Evolutionary conservation across 1,139 yeast genomes (phyloP).

Genomic region (Hyphopichia khmerensis): DNA sequence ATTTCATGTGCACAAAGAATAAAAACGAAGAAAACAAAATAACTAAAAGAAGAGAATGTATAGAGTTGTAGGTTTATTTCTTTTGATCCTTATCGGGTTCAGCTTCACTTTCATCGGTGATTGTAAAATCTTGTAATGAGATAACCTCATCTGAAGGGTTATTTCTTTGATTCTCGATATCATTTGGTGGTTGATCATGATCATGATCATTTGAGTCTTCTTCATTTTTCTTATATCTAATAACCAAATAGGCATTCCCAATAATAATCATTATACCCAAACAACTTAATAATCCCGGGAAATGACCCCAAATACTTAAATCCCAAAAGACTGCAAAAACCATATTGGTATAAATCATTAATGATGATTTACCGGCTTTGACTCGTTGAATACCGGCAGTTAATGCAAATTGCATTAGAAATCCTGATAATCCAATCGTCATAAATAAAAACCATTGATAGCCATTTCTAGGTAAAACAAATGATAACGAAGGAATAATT

Average conservation of each 20-base stretch:
- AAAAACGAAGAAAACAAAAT: neutral
- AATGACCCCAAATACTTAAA: conserved; percentile 64
- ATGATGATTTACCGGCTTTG: conserved; percentile 72
- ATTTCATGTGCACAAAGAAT: neutral
- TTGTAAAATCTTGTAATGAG: conserved; percentile 24
- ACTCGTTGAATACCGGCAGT: conserved; percentile 87
- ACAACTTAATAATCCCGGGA: conserved; percentile 68
- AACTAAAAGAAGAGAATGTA: neutral
- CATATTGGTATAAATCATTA: conserved; percentile 74
- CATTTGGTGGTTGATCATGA: conserved; percentile 9
- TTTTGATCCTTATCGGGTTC: conserved; percentile 3
- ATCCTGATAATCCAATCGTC: conserved; percentile 73
- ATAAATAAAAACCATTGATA: conserved; percentile 66
- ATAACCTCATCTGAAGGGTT: conserved; percentile 12
- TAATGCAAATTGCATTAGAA: conserved; percentile 72
- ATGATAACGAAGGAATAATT: conserved; percentile 55
- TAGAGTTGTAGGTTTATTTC: neutral
- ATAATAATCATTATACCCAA: conserved; percentile 69
- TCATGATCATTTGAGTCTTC: conserved; percentile 5
- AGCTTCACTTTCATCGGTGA: conserved; percentile 19
- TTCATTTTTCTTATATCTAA: conserved; percentile 41
- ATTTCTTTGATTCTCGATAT: conserved; percentile 11
- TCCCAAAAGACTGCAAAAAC: conserved; percentile 83
- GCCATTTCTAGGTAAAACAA: conserved; percentile 56
- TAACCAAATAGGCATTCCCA: conserved; percentile 61